Percentiles rank a stretch among this genome's conserved stretches.
Evolutionary conservation across 106 monocot genomes (phyloP).

Genomic region (Platanthera guangdongensis): DNA sequence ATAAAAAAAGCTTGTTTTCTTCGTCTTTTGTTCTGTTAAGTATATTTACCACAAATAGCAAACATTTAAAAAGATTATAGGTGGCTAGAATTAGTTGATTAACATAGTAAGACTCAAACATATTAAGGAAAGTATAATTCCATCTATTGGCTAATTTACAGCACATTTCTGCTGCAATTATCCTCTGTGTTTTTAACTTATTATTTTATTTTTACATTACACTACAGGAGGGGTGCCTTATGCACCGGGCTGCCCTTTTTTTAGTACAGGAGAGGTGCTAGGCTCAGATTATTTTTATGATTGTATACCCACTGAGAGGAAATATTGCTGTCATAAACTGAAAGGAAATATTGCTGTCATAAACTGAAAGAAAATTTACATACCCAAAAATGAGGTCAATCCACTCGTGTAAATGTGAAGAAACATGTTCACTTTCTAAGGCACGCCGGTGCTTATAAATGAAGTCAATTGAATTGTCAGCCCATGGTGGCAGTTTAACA

Average conservation of each 20-base stretch:
- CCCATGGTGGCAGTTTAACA: conserved; percentile 90
- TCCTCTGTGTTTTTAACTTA: not conserved
- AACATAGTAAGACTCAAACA: not conserved
- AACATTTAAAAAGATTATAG: not conserved
- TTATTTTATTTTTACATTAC: not conserved
- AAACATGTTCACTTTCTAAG: conserved; percentile 96
- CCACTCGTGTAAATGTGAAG: conserved; percentile 95
- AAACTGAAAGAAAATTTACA: conserved; percentile 1
- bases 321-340: no score
- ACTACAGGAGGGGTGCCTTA: not conserved
- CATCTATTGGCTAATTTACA: not conserved
- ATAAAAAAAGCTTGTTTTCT: not conserved
- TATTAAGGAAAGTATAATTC: not conserved
- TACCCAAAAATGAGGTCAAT: conserved; percentile 99
- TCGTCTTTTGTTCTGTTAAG: not conserved
- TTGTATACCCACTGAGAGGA: no score
- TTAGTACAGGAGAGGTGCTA: no score
- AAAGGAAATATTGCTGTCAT: not conserved
- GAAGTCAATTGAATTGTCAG: conserved; percentile 82
- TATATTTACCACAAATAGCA: not conserved
- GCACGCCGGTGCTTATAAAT: conserved; percentile 87
- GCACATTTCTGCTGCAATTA: not conserved
- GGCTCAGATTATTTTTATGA: no score
- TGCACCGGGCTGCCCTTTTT: not conserved
- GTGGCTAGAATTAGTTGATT: not conserved